A percentile compares a stretch with the other conserved stretches of the same genome.
These are phyloP conservation scores for Aspergillus pseudonomiae DNA, from an alignment of 2,329 filamentous ascomycete species.

Conservation along the genomic window DNA sequence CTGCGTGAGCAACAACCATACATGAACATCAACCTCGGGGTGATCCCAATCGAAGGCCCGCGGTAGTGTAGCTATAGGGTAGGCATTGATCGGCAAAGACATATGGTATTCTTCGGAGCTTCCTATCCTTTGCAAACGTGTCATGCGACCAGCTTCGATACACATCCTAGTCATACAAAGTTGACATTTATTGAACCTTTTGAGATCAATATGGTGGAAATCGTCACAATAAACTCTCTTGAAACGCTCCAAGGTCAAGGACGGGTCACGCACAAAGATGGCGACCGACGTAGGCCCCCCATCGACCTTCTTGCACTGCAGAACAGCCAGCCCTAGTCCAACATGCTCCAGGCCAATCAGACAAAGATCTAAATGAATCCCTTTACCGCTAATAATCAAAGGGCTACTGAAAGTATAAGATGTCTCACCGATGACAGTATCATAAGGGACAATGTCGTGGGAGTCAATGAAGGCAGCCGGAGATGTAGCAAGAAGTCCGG, in stretches of 20 bases:
- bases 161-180: not conserved
- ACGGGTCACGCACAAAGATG: not conserved
- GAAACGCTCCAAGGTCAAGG: not conserved
- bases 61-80: fast-evolving
- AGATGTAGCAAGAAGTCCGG: not conserved
- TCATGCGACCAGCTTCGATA: not conserved
- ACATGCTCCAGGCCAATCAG: not conserved
- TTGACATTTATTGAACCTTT: fast-evolving
- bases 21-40: fast-evolving
- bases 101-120: not conserved
- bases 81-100: fast-evolving
- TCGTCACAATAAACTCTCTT: not conserved
- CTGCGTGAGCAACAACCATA: not conserved
- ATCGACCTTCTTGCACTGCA: not conserved
- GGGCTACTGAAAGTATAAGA: not conserved
- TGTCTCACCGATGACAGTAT: not conserved
- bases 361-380: not conserved
- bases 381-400: not conserved
- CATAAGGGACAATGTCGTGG: not conserved
- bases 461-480: not conserved
- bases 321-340: not conserved
- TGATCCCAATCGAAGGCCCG: not conserved
- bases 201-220: not conserved
- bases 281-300: not conserved
- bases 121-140: not conserved